Percentiles rank a stretch among this genome's conserved stretches.
These are phyloP conservation scores for Haematococcus lacustris DNA, from an alignment of 139 green algal genomes.

Conservation along the genomic window DNA sequence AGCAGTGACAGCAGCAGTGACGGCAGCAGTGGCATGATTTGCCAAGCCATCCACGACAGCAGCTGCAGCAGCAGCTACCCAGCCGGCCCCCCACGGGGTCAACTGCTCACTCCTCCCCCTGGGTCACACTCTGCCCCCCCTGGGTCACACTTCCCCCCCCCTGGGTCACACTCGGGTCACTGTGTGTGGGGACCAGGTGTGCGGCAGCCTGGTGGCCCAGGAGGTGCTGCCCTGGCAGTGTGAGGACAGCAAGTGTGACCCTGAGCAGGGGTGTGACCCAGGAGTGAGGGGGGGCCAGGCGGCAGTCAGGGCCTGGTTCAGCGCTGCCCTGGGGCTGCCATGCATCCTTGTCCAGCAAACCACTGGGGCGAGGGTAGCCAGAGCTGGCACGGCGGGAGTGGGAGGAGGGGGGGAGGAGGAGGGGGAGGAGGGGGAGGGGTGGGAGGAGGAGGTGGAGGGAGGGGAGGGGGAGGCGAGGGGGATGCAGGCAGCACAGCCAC, in stretches of 20 bases:
- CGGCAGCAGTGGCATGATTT: background rate
- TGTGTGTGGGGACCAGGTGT: slow-evolving; percentile 45
- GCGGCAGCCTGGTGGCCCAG: slow-evolving; percentile 14
- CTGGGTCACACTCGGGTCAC: too few species aligned
- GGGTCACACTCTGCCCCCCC: too few species aligned
- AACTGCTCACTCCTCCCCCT: too few species aligned
- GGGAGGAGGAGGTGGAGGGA: background rate
- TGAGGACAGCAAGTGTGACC: background rate
- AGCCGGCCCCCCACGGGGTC: too few species aligned
- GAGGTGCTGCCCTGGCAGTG: background rate
- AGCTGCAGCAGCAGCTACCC: slow-evolving; percentile 12
- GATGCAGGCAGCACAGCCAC: background rate
- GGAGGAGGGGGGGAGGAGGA: background rate
- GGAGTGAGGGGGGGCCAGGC: background rate
- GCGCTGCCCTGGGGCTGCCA: slow-evolving; percentile 45
- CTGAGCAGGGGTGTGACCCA: background rate
- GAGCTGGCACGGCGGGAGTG: background rate
- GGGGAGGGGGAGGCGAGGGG: slow-evolving; percentile 6
- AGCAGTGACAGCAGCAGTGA: slow-evolving; percentile 1
- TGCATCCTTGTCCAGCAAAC: slow-evolving; percentile 63
- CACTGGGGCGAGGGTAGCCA: slow-evolving; percentile 8
- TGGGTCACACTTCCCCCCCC: too few species aligned
- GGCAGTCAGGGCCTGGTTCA: slow-evolving; percentile 54
- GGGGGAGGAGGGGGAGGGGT: background rate
- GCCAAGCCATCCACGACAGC: background rate